phyloP scores from a whole-genome alignment of 2,329 filamentous ascomycete genomes.

The Talaromyces sp. region DNA sequence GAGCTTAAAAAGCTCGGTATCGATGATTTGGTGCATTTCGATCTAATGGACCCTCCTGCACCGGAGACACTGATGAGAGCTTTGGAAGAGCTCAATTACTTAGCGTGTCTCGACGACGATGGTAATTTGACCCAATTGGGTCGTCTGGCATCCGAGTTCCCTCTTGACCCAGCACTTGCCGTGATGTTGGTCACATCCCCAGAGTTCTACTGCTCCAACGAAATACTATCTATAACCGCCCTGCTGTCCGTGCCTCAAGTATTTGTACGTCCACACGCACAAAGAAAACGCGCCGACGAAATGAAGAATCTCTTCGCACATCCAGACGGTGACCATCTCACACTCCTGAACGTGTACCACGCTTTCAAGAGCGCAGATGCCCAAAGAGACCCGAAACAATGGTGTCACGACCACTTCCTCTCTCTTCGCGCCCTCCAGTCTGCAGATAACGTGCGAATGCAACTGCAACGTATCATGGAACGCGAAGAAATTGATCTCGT shows the following conservation, averaged over 20 bases:
- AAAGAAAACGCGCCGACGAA: constrained; percentile 88
- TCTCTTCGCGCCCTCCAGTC: constrained; percentile 83
- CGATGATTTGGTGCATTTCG: constrained; percentile 94
- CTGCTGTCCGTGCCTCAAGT: constrained; percentile 92
- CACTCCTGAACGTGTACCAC: constrained; percentile 95
- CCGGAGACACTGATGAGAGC: constrained; percentile 98
- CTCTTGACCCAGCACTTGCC: constrained; percentile 85
- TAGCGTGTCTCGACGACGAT: constrained; percentile 94
- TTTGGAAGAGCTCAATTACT: constrained; percentile 93
- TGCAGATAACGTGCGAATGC: constrained; percentile 87
- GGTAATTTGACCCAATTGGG: constrained; percentile 86
- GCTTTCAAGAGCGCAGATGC: constrained; percentile 79
- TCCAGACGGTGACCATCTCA: constrained; percentile 89
- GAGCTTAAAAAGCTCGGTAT: constrained; percentile 97
- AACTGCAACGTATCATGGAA: constrained; percentile 97
- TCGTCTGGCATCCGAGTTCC: constrained; percentile 86
- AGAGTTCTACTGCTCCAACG: constrained; percentile 98
- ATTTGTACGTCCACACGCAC: constrained; percentile 80
- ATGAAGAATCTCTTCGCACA: constrained; percentile 96
- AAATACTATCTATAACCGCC: constrained; percentile 91
- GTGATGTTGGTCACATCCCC: constrained; percentile 98
- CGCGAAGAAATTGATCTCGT: constrained; percentile 79
- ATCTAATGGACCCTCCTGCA: constrained; percentile 96
- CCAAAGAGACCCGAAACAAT: constrained; percentile 73
- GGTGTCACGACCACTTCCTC: constrained; percentile 97